Conservation (phyloP, 2,329 filamentous ascomycete species). For the Alternaria sp. region DNA sequence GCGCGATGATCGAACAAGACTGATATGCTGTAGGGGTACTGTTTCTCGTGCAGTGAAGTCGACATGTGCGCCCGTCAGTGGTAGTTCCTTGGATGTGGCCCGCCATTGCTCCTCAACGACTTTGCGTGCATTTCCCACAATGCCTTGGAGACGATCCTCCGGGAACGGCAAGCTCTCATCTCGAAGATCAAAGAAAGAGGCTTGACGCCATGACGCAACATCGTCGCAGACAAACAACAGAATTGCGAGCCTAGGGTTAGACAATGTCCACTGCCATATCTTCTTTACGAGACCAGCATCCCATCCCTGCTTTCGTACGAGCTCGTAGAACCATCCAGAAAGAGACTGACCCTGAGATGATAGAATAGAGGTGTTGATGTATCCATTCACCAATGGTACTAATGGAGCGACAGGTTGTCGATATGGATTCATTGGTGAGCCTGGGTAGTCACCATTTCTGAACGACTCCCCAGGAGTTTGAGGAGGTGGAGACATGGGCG, state of each 20-base stretch:
- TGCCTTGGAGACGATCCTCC: slow-evolving; percentile 49
- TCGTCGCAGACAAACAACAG: slow-evolving; percentile 52
- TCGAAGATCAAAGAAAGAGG: slow-evolving; percentile 49
- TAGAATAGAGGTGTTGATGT: slow-evolving; percentile 47
- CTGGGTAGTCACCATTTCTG: slow-evolving; percentile 39
- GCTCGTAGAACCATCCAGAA: slow-evolving; percentile 49
- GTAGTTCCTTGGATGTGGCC: slow-evolving; percentile 50
- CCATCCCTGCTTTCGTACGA: slow-evolving; percentile 48
- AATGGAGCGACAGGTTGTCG: slow-evolving; percentile 38
- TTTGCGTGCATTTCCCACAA: slow-evolving; percentile 49
- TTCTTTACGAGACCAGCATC: slow-evolving; percentile 45
- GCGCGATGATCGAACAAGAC: slow-evolving; percentile 40
- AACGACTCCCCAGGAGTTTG: slow-evolving; percentile 42
- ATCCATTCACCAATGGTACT: slow-evolving; percentile 46
- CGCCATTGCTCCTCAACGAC: slow-evolving; percentile 53
- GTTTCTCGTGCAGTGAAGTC: slow-evolving; percentile 49
- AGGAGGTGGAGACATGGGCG: slow-evolving; percentile 43
- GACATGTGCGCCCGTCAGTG: slow-evolving; percentile 47
- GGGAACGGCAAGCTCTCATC: slow-evolving; percentile 50
- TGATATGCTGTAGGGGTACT: slow-evolving; percentile 47
- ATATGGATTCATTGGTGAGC: slow-evolving; percentile 47
- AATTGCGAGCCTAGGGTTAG: slow-evolving; percentile 49
- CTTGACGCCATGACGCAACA: slow-evolving; percentile 49
- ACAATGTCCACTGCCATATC: slow-evolving; percentile 53
- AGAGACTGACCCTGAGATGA: slow-evolving; percentile 49